These are phyloP conservation scores for Coniochaeta sp. DNA, from an alignment of 2,329 filamentous ascomycete species.

Conservation along the genomic window DNA sequence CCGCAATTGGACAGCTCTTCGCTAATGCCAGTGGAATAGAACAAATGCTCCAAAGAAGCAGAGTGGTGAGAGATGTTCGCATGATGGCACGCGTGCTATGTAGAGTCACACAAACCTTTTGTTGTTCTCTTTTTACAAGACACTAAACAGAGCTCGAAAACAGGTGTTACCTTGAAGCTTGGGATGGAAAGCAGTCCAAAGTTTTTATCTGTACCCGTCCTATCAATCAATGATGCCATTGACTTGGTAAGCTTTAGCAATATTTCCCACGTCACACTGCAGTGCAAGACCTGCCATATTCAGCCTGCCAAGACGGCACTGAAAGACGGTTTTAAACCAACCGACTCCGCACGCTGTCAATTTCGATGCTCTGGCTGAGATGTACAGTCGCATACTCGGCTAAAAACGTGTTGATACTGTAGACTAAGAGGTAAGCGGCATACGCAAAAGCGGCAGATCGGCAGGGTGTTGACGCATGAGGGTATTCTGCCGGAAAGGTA, in stretches of 20 bases:
- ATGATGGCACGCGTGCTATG: not conserved
- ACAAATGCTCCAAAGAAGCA: not conserved
- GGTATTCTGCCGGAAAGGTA: not conserved
- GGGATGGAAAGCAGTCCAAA: not conserved
- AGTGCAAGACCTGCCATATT: not conserved
- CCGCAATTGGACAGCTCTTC: not conserved
- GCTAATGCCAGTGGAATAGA: not conserved
- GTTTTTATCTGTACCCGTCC: not conserved
- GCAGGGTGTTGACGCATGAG: not conserved
- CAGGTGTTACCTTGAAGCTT: not conserved
- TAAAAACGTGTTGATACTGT: not conserved
- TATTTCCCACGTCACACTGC: not conserved
- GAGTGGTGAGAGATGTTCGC: not conserved
- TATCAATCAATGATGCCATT: not conserved
- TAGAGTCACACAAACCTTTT: no score
- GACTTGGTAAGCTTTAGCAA: not conserved
- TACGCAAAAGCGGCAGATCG: not conserved
- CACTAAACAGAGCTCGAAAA: not conserved
- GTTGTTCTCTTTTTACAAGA: not conserved
- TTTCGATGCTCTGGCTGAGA: not conserved
- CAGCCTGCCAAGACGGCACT: not conserved
- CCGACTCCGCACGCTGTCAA: not conserved
- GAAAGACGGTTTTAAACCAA: not conserved
- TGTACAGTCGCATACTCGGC: not conserved
- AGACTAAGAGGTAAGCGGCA: not conserved